phyloP scores from a whole-genome alignment of 1,284 basidiomycete species.

The Apiotrichum mycotoxinovorans region DNA sequence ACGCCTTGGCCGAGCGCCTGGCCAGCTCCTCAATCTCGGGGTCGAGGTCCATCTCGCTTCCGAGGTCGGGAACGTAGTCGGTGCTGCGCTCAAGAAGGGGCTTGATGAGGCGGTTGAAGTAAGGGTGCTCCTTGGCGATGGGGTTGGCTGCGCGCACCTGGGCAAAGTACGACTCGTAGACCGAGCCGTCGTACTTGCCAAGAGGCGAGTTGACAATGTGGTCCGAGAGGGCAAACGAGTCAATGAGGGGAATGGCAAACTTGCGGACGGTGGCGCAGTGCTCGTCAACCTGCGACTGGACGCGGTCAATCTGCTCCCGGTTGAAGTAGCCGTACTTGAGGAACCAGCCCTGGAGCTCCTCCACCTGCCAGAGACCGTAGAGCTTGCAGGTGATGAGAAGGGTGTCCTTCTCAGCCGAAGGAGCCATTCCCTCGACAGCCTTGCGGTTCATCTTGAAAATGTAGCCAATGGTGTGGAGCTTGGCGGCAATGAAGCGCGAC shows the following conservation, averaged over 20 bases:
- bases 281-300: slow-evolving; percentile 51
- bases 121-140: slow-evolving; percentile 52
- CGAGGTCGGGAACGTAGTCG: slow-evolving; percentile 50
- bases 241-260: slow-evolving; percentile 54
- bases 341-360: slow-evolving; percentile 58
- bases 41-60: slow-evolving; percentile 52
- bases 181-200: slow-evolving; percentile 53
- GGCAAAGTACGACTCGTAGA: slow-evolving; percentile 54
- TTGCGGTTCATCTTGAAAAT: slow-evolving; percentile 49
- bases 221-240: slow-evolving; percentile 56
- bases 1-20: neutral
- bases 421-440: slow-evolving; percentile 32
- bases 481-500: slow-evolving; percentile 57
- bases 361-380: slow-evolving; percentile 57
- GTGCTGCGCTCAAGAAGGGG: slow-evolving; percentile 55
- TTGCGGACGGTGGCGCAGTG: slow-evolving; percentile 54
- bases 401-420: slow-evolving; percentile 38
- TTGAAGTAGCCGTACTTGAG: slow-evolving; percentile 55
- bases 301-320: slow-evolving; percentile 51
- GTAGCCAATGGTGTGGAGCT: slow-evolving; percentile 48
- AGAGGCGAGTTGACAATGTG: slow-evolving; percentile 60
- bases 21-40: slow-evolving; percentile 33
- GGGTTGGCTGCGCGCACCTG: slow-evolving; percentile 51
- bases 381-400: slow-evolving; percentile 47
- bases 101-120: slow-evolving; percentile 57